Evolutionary conservation across 176 grass and related monocot genomes (phyloP), one percentile per base, ranked within the genome.

Genomic region (Triticum dicoccoides): DNA sequence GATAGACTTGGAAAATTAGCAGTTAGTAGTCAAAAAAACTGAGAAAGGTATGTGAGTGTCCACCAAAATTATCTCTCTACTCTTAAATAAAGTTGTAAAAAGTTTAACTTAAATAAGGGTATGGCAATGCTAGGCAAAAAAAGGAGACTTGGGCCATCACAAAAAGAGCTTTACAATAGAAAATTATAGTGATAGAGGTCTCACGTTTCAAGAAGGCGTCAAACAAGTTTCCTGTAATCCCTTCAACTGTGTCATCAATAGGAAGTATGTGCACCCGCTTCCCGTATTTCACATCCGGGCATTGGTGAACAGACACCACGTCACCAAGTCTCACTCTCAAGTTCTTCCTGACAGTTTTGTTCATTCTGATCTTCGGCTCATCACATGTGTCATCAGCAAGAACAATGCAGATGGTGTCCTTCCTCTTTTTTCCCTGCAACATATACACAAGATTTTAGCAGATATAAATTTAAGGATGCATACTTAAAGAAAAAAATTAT

Each of bases 231-330:
- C 94, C 94, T 15, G 94, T 93, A 24, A 96, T 84, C 76, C 95
- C 95, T 82, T 97, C 90, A 61, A 97, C 77, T 1, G 95, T 89
- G 39, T 97, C 95, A 91, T 97, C 94, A 64, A 96, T 83, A 44
- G 94, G 95, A 67, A 91, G 89, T 29, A 82, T 92, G 65, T 91
- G 92, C 7, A 97, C 84, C 3, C 92, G 88, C 77, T 92, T 94
- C 64, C 90, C 95, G 6, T 94, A 94, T 54, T 92, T 92, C 2
- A 94, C 92, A 91, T 94, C 92, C 56, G 90, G 92, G 44, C 95
- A 97, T 77, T 92, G 95, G 76, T 94, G 95, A 29, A 97, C 90
- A 13, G 95, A 94, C 24, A 97, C 45, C 0, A 97, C 84, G 18
- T 97, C 92, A 18, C 90, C 90, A 23, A 97, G 84, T 12, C 91